Conservation (phyloP, 2,329 filamentous ascomycete species). For the Tolypocladium cylindrosporum region DNA sequence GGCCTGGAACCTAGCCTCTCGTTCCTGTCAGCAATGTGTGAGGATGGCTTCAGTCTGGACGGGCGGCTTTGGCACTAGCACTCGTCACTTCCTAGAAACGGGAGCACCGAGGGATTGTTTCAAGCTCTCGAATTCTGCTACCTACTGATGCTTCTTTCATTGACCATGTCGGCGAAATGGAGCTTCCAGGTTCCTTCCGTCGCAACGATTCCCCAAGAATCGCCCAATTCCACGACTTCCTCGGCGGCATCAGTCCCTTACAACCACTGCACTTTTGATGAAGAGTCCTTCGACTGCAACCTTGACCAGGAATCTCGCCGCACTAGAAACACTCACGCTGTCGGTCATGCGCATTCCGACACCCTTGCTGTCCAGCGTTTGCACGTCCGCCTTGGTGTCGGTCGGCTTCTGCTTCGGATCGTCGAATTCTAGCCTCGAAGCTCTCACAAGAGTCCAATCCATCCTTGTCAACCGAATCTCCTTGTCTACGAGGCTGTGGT, state of each 20-base stretch:
- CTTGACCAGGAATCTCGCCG: constrained; percentile 23
- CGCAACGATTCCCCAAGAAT: too few species aligned
- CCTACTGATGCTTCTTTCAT: too few species aligned
- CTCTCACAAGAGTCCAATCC: constrained; percentile 26
- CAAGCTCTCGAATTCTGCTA: too few species aligned
- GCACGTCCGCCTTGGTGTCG: constrained; percentile 6
- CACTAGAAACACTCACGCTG: constrained; percentile 15
- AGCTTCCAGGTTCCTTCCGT: too few species aligned
- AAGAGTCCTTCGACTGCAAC: constrained; percentile 16
- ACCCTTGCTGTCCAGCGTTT: constrained; percentile 18
- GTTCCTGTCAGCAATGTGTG: too few species aligned
- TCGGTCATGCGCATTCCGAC: constrained; percentile 20
- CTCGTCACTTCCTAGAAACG: too few species aligned
- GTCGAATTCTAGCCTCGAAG: constrained; percentile 19
- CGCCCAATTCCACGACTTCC: too few species aligned
- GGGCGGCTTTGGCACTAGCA: too few species aligned
- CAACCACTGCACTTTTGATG: constrained; percentile 9
- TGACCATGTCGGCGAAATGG: too few species aligned
- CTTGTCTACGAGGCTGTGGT: constrained; percentile 24
- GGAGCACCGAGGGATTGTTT: too few species aligned
- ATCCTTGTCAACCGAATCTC: constrained; percentile 22
- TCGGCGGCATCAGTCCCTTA: constrained; percentile 4
- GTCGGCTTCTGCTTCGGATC: constrained; percentile 10
- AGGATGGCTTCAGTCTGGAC: too few species aligned
- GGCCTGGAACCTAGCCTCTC: too few species aligned